Conservation (phyloP, 192 early-diverging fungal species). For the Coemansia sp. region DNA sequence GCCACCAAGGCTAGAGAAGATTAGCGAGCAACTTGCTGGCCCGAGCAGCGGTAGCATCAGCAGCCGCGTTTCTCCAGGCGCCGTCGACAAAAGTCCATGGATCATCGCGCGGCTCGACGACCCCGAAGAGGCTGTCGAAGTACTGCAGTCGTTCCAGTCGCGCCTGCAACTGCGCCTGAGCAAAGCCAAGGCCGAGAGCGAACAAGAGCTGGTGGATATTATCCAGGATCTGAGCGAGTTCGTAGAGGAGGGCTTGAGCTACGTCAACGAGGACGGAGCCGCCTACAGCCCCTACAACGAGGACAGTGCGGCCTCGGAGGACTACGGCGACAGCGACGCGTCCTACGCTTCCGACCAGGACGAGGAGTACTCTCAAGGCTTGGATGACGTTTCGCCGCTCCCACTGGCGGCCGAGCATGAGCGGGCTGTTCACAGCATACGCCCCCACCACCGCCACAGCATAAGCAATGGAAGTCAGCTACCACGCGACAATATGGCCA, state of each 20-base stretch:
- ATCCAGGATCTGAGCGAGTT: constrained; percentile 42
- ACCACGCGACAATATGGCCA: background rate
- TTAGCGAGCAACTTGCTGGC: background rate
- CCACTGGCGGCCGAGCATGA: constrained; percentile 3
- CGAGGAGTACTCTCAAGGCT: constrained; percentile 9
- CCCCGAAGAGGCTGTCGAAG: constrained; percentile 14
- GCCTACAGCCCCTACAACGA: background rate
- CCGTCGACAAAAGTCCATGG: constrained; percentile 12
- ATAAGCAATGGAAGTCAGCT: background rate
- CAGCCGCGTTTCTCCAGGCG: background rate
- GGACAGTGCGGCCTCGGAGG: background rate
- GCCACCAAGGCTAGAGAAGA: background rate
- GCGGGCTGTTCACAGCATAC: background rate
- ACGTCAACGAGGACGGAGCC: constrained; percentile 38
- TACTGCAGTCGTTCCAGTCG: constrained; percentile 22
- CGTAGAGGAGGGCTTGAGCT: constrained; percentile 52
- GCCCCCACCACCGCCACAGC: background rate
- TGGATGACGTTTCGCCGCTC: constrained; percentile 5
- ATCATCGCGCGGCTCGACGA: constrained; percentile 23
- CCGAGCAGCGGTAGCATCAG: background rate
- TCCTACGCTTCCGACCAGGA: constrained; percentile 15
- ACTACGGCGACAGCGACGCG: background rate
- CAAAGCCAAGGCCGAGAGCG: constrained; percentile 41
- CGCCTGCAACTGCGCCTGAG: constrained; percentile 24
- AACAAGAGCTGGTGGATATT: constrained; percentile 40